Conservation (phyloP, 768 basidiomycete genomes). For the Rhizopogon sp. region DNA sequence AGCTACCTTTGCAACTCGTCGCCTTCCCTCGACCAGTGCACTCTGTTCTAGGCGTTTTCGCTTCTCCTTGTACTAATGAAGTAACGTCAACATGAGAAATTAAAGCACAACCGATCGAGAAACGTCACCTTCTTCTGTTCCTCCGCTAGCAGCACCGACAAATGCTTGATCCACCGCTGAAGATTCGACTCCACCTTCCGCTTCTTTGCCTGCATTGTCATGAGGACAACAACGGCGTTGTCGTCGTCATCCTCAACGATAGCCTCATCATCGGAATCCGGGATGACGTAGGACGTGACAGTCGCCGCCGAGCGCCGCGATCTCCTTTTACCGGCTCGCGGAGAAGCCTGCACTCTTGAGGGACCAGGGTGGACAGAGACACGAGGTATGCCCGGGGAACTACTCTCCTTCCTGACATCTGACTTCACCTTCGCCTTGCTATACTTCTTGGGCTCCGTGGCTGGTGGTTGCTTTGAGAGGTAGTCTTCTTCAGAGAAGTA, state of each 20-base stretch:
- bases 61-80: constrained; percentile 52
- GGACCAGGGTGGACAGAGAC: constrained; percentile 11
- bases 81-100: not conserved
- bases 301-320: constrained; percentile 51
- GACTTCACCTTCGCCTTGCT: constrained; percentile 20
- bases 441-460: constrained; percentile 17
- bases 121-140: constrained; percentile 64
- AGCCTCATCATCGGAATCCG: constrained; percentile 68
- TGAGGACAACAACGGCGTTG: constrained; percentile 24
- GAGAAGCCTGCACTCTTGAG: constrained; percentile 13
- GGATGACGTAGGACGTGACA: constrained; percentile 57
- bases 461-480: constrained; percentile 31
- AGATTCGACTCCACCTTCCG: constrained; percentile 39
- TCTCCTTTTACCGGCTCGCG: constrained; percentile 40
- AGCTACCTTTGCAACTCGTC: constrained; percentile 56
- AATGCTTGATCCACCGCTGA: constrained; percentile 67
- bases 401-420: constrained; percentile 39
- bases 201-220: constrained; percentile 29
- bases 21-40: constrained; percentile 36
- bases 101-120: not conserved
- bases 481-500: constrained; percentile 70
- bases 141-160: constrained; percentile 52
- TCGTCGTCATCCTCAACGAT: constrained; percentile 37
- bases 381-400: constrained; percentile 25
- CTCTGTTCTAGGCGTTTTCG: constrained; percentile 51